Conservation (phyloP, 2,329 filamentous ascomycete genomes). For the Penicillium digitatum region DNA sequence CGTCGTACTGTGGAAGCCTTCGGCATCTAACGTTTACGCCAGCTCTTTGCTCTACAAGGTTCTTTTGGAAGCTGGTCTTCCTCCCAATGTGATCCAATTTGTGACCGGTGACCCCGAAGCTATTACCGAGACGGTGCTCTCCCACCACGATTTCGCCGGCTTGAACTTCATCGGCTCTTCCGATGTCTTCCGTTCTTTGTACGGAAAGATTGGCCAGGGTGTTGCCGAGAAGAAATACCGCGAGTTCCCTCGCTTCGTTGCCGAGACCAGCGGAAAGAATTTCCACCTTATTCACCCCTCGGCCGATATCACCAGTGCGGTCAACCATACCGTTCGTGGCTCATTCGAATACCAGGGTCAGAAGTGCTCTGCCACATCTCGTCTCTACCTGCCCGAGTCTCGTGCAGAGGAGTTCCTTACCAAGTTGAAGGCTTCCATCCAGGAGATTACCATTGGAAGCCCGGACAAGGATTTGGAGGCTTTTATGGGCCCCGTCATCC, state of each 20-base stretch:
- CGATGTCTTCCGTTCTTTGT: slow-evolving; percentile 81
- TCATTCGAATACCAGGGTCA: slow-evolving; percentile 87
- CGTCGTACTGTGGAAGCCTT: slow-evolving; percentile 94
- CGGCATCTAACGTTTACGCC: slow-evolving; percentile 75
- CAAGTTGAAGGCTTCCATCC: slow-evolving; percentile 60
- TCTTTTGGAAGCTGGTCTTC: slow-evolving; percentile 84
- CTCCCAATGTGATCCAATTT: slow-evolving; percentile 85
- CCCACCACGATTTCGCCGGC: slow-evolving; percentile 73
- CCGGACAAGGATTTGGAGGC: slow-evolving; percentile 46
- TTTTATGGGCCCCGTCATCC: slow-evolving; percentile 82
- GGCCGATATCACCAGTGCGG: slow-evolving; percentile 72
- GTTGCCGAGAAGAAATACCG: slow-evolving; percentile 74
- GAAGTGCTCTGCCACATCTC: slow-evolving; percentile 79
- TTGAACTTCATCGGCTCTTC: slow-evolving; percentile 92
- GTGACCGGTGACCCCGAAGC: slow-evolving; percentile 81
- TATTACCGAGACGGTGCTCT: slow-evolving; percentile 71
- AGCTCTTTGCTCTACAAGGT: slow-evolving; percentile 89
- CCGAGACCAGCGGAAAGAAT: slow-evolving; percentile 88
- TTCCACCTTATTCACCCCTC: slow-evolving; percentile 75
- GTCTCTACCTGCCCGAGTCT: slow-evolving; percentile 70
- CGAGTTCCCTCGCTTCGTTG: slow-evolving; percentile 79
- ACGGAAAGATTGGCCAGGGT: slow-evolving; percentile 73
- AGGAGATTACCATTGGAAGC: slow-evolving; percentile 63
- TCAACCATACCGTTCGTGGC: slow-evolving; percentile 72
- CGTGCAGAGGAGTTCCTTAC: slow-evolving; percentile 67